Evolutionary conservation across 2,329 filamentous ascomycete genomes (phyloP).

Genomic region (Colletotrichum sp.): DNA sequence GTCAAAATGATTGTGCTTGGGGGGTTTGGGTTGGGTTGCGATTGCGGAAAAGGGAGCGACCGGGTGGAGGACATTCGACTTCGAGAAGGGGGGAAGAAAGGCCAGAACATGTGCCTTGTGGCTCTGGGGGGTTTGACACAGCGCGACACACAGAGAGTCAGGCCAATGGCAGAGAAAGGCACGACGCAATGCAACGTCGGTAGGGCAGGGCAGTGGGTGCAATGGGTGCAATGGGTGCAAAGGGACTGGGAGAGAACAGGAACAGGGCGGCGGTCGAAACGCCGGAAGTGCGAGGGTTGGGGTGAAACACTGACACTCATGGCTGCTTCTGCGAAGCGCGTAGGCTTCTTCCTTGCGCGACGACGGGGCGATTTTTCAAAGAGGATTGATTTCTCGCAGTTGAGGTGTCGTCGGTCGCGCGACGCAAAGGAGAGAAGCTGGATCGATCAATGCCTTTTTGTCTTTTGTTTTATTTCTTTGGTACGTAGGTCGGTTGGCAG

Average conservation of each 20-base stretch:
- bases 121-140: background rate
- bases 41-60: background rate
- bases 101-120: conserved; percentile 16
- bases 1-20: background rate
- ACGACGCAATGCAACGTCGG: background rate
- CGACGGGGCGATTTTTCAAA: background rate
- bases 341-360: conserved; percentile 24
- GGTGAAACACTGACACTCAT: conserved; percentile 56
- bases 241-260: background rate
- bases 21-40: background rate
- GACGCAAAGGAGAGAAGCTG: background rate
- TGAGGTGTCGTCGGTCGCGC: background rate
- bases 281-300: conserved; percentile 25
- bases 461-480: background rate
- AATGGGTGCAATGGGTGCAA: background rate
- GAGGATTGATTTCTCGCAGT: background rate
- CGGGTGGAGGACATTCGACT: conserved; percentile 12
- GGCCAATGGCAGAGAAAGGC: background rate
- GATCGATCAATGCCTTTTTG: background rate
- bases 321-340: conserved; percentile 30
- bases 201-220: background rate
- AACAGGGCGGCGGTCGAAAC: conserved; percentile 20
- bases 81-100: conserved; percentile 9
- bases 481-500: too few species aligned
- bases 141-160: conserved; percentile 3